Evolutionary conservation across 2,329 filamentous ascomycete species (phyloP).

Genomic region (Alternaria gansuensis): DNA sequence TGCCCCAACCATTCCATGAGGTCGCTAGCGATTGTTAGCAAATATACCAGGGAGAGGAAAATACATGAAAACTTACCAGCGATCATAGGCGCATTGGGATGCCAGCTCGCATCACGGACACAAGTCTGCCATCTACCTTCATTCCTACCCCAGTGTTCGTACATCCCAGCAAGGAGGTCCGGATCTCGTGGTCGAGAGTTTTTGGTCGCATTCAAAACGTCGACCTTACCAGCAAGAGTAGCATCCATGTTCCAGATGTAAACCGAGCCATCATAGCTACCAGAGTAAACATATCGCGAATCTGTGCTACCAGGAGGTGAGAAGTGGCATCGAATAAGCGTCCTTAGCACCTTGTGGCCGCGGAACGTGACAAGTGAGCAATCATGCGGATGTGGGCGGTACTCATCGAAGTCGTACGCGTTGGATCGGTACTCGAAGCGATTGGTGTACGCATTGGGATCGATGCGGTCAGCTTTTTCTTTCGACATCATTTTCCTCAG

Average conservation of each 20-base stretch:
- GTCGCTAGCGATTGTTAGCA: slow-evolving; percentile 67
- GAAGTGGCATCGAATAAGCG: slow-evolving; percentile 94
- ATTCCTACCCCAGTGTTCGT: slow-evolving; percentile 65
- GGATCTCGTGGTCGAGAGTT: slow-evolving; percentile 66
- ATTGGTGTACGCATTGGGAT: slow-evolving; percentile 66
- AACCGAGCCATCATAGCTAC: slow-evolving; percentile 87
- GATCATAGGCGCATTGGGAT: slow-evolving; percentile 82
- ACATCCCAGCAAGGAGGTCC: slow-evolving; percentile 64
- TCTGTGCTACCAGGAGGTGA: slow-evolving; percentile 86
- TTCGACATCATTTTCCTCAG: slow-evolving; percentile 86
- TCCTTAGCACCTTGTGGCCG: slow-evolving; percentile 87
- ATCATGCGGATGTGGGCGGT: slow-evolving; percentile 80
- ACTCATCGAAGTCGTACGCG: slow-evolving; percentile 70
- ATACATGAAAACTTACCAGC: slow-evolving; percentile 61
- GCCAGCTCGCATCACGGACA: slow-evolving; percentile 90
- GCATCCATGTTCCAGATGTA: slow-evolving; percentile 95
- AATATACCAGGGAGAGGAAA: background rate
- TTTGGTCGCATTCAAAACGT: slow-evolving; percentile 76
- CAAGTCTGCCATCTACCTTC: slow-evolving; percentile 74
- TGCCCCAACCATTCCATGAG: slow-evolving; percentile 80
- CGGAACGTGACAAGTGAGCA: slow-evolving; percentile 94
- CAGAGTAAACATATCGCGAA: slow-evolving; percentile 90
- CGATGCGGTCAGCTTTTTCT: slow-evolving; percentile 66
- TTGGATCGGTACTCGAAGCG: slow-evolving; percentile 80
- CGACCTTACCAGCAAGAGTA: slow-evolving; percentile 77